Evolutionary conservation across 78 protist genomes (phyloP).

Genomic region (Chrysochromulina tobinii): DNA sequence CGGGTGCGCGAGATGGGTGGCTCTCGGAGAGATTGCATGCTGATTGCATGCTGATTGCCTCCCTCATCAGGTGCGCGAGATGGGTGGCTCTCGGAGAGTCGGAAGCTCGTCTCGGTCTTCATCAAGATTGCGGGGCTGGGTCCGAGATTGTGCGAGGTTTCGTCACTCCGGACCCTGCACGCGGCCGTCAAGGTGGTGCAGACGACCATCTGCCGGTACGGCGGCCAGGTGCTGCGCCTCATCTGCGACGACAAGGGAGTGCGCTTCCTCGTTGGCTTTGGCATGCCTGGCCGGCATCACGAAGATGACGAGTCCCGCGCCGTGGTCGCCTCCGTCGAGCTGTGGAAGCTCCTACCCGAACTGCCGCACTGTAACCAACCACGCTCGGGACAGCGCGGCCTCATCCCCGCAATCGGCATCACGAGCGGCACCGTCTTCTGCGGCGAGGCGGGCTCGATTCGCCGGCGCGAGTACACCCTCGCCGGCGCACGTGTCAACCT

Average conservation of each 20-base stretch:
- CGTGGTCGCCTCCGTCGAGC: neutral
- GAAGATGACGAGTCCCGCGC: conserved; percentile 27
- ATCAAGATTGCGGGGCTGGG: neutral
- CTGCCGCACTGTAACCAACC: no score
- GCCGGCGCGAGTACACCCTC: conserved; percentile 32
- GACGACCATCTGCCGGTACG: neutral
- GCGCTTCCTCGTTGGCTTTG: neutral
- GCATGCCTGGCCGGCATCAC: conserved; percentile 4
- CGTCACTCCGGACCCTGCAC: no score
- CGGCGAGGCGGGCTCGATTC: neutral
- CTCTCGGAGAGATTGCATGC: no score
- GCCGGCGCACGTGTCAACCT: neutral
- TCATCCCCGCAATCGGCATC: neutral
- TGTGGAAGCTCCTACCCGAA: neutral
- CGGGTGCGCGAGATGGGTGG: no score
- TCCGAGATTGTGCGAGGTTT: no score
- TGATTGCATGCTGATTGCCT: no score
- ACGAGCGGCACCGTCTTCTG: conserved; percentile 26
- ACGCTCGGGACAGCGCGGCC: neutral
- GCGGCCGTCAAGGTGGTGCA: neutral
- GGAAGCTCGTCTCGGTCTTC: conserved; percentile 3
- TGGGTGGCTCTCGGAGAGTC: neutral
- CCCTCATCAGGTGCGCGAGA: no score
- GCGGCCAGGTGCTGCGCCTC: neutral
- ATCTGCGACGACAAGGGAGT: conserved; percentile 47